These are phyloP conservation scores for Fusarium sublunatum DNA, from an alignment of 2,329 filamentous ascomycete genomes.

Conservation along the genomic window DNA sequence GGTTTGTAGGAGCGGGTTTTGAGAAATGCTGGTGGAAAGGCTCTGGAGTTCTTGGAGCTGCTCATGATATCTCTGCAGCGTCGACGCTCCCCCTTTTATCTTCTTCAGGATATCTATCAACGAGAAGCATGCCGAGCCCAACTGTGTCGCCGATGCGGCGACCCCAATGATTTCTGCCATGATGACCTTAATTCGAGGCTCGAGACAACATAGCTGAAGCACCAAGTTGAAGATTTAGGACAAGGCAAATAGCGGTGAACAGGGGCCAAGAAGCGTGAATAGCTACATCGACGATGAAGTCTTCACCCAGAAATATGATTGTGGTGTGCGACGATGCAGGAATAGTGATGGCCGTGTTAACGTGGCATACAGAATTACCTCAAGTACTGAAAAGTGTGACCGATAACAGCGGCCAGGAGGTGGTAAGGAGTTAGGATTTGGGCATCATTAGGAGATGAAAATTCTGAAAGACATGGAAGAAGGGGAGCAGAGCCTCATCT, in stretches of 20 bases:
- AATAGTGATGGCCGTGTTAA: constrained; percentile 18
- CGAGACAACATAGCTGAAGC: constrained; percentile 5
- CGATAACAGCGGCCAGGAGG: neutral
- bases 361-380: constrained; percentile 27
- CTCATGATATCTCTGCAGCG: constrained; percentile 31
- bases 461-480: neutral
- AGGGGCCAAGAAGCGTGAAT: neutral
- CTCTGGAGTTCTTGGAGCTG: constrained; percentile 39
- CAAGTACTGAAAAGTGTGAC: constrained; percentile 7
- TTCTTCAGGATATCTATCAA: constrained; percentile 34
- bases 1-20: constrained; percentile 41
- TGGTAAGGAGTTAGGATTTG: neutral
- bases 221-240: neutral
- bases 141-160: constrained; percentile 36
- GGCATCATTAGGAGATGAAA: neutral
- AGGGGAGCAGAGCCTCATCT: constrained; percentile 29
- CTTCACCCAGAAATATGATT: no score
- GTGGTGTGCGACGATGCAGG: constrained; percentile 28
- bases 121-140: constrained; percentile 23
- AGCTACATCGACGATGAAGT: neutral
- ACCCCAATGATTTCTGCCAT: constrained; percentile 44
- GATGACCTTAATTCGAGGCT: neutral
- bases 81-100: constrained; percentile 39
- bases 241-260: constrained; percentile 23
- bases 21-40: constrained; percentile 31